Percentiles rank a stretch among this genome's conserved stretches.
These are phyloP conservation scores for Exserohilum rostratum DNA, from an alignment of 2,329 filamentous ascomycete species.

Conservation along the genomic window DNA sequence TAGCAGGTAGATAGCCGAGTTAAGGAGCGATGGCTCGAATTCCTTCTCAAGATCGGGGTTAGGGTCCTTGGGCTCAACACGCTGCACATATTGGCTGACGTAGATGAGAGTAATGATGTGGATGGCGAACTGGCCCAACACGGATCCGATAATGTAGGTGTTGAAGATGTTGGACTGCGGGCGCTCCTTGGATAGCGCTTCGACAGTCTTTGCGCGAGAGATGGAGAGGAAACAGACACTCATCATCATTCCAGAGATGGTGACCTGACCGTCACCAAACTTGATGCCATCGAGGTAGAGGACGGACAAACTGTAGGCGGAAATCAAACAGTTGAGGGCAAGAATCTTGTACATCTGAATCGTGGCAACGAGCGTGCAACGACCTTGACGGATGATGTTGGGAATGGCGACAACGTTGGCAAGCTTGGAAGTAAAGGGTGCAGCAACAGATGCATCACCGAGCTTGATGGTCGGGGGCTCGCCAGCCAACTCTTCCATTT, in stretches of 20 bases:
- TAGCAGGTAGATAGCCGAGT: constrained; percentile 94
- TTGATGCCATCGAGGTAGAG: constrained; percentile 98
- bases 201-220: constrained; percentile 94
- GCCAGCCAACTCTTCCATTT: constrained; percentile 73
- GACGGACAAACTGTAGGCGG: constrained; percentile 94
- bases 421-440: constrained; percentile 96
- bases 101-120: constrained; percentile 95
- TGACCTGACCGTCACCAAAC: constrained; percentile 97
- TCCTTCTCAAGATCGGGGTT: constrained; percentile 92
- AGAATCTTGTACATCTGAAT: constrained; percentile 99
- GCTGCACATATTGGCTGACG: constrained; percentile 86
- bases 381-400: constrained; percentile 97
- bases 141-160: constrained; percentile 96
- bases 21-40: constrained; percentile 90
- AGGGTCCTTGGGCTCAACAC: constrained; percentile 71
- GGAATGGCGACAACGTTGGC: constrained; percentile 96
- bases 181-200: constrained; percentile 93
- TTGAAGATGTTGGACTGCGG: constrained; percentile 99
- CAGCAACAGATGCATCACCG: constrained; percentile 94
- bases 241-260: constrained; percentile 99
- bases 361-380: constrained; percentile 95
- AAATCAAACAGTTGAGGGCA: constrained; percentile 95
- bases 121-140: constrained; percentile 94
- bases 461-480: constrained; percentile 97
- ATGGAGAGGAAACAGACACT: constrained; percentile 99